Base-by-base conservation (phyloP, 345 rosid species). In the Salix udensis region DNA sequence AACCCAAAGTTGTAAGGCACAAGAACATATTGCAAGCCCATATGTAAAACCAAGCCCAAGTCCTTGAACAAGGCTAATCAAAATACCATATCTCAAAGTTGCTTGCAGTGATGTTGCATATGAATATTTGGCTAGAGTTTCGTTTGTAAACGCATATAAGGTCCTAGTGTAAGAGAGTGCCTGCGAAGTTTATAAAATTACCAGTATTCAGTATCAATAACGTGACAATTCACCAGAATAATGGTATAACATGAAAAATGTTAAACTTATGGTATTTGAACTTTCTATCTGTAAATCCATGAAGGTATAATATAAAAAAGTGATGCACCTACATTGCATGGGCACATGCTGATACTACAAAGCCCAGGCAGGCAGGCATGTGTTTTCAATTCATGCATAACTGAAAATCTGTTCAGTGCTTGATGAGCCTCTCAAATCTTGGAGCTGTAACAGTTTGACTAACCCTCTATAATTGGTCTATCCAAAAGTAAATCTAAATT, bases 11-110 rank as follows among this genome's bases (percentile, higher is more conserved):
- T 94, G 97, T 77, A 94, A 79, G 77, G 98, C 97, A 86, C 98
- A 94, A 53, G 98, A 94, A 83, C 98, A 94, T 77, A 94, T 91
- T 26, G 97, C 97, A 82, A 94, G 98, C 71, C 98, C 98, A 88
- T 94, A 94, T 7, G 98, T 94, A 84, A 94, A 92, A 72, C 98
- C 98, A 84, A 94, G 97, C 65, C 98, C 98, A 81, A 94, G 97
- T 73, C 98, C 98, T 94, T 94, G 98, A 79, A 94, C 98, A 76
- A 92, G 97, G 79, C 98, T 94, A 73, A 94, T 94, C 80, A 90
- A 76, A 74, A 94, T 90, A 73, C 98, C 98, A 78, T 92, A 94
- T 87, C 97, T 87, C 83, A 94, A 84, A 71, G 98, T 94, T 81
- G 98, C 98, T 90, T 94, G 98, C 26, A 94, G 84, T 65, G 98